Evolutionary conservation across 1,284 basidiomycete species (phyloP), one percentile per base, ranked within the genome.

Genomic region (Cutaneotrichosporon sp.): DNA sequence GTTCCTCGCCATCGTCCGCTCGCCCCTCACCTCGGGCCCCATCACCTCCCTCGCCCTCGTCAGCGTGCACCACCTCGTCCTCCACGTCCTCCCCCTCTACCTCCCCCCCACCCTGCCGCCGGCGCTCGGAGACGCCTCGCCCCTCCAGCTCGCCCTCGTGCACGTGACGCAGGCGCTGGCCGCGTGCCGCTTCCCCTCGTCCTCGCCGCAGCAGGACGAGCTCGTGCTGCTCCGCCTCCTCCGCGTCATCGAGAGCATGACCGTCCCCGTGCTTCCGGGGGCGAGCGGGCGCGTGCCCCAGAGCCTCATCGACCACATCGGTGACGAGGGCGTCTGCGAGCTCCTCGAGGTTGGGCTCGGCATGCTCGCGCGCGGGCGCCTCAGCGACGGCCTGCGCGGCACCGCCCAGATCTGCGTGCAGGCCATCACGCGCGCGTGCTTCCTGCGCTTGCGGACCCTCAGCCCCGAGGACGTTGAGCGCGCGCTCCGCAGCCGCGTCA

Each of bases 301-400:
- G 84, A 69, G 62, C 54, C 66, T 76, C 50, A 59, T 78, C 10
- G 74, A 78, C 24, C 82, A 84, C 13, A 83, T 97, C 43, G 90
- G 91, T 38, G 95, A 99, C 72, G 87, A 97, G 63, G 91, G 94
- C 76, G 89, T 99, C 22, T 99, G 97, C 77, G 95, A 98, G 81
- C 94, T 99, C 87, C 83, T 99, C 73, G 97, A 99, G 81, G 97
- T 95, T 5, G 95, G 97, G 1, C 81, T 99, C 66, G 97, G 93
- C 36, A 98, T 97, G 71, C 94, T 94, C 69, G 98, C 95, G 78
- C 92, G 98, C 76, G 97, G 95, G 84, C 85, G 97, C 46, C 83
- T 98, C 6, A 92, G 91, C 71, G 95, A 78, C 47, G 71, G 76
- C 1, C 59, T 79, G 20, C 87, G 97, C 51, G 87, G 90, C 42